Conservation (phyloP, 179 eudicot species). For the Sideroxylon spinosum region DNA sequence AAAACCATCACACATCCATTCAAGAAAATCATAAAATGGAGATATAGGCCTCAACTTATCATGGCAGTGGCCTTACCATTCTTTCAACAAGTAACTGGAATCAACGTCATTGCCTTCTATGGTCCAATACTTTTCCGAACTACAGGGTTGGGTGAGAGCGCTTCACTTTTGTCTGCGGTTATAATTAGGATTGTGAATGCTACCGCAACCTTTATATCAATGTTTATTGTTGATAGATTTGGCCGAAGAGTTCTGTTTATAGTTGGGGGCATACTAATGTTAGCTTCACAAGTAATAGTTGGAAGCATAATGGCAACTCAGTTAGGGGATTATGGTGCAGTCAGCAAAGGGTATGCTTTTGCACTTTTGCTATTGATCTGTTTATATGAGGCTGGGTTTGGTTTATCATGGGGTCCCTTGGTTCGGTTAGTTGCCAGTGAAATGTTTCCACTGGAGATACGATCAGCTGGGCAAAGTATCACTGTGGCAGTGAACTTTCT, state of each 20-base stretch:
- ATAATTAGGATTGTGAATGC: conserved; percentile 24
- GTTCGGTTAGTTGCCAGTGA: conserved; percentile 46
- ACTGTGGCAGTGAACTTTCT: conserved; percentile 28
- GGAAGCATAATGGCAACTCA: conserved; percentile 26
- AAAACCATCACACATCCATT: conserved; percentile 26
- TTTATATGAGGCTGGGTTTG: conserved; percentile 30
- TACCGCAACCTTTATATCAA: conserved; percentile 22
- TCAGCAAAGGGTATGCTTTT: conserved; percentile 27
- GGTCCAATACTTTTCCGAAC: conserved; percentile 36
- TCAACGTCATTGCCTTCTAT: conserved; percentile 36
- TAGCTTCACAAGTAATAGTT: conserved; percentile 25
- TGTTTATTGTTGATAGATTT: conserved; percentile 28
- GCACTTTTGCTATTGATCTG: conserved; percentile 26
- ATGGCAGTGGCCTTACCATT: conserved; percentile 35
- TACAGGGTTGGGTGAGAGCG: conserved; percentile 34
- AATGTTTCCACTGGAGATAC: conserved; percentile 39
- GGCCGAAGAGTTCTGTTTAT: conserved; percentile 29
- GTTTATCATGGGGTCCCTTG: conserved; percentile 41
- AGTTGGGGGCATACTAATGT: conserved; percentile 28
- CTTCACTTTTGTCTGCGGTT: conserved; percentile 33
- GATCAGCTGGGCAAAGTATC: conserved; percentile 47
- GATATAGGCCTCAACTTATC: conserved; percentile 37
- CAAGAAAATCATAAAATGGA: conserved; percentile 20
- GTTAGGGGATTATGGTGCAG: conserved; percentile 30
- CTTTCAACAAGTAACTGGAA: conserved; percentile 43